Percentiles rank a stretch among this genome's conserved stretches.
These are phyloP conservation scores for Talaromyces sp. DNA, from an alignment of 2,329 filamentous ascomycete species.

Conservation along the genomic window DNA sequence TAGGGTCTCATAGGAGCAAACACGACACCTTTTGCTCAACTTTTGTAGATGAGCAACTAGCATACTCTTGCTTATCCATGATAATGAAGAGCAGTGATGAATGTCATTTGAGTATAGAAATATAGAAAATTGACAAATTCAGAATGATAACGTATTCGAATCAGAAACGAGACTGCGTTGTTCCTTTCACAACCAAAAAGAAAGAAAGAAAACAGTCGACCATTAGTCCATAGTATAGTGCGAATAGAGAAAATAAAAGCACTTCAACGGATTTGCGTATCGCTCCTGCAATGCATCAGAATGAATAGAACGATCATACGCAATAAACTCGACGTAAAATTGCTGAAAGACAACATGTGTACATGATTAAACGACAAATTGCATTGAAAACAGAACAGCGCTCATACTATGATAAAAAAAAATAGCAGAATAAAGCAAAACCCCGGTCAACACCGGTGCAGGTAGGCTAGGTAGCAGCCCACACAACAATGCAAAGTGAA, in stretches of 20 bases:
- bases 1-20: neutral
- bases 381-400: neutral
- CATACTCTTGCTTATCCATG: neutral
- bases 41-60: neutral
- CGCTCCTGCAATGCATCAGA: neutral
- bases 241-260: neutral
- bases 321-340: neutral
- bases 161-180: neutral
- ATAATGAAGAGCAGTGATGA: neutral
- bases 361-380: neutral
- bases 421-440: neutral
- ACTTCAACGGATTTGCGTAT: neutral
- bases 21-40: neutral
- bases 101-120: neutral
- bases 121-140: neutral
- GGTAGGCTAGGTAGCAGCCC: neutral
- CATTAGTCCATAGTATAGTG: neutral
- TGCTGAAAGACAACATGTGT: neutral
- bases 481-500: slow-evolving; percentile 6
- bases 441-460: slow-evolving; percentile 1
- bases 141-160: neutral
- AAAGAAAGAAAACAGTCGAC: neutral
- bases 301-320: neutral
- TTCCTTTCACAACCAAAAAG: neutral
- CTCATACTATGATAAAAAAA: neutral